Evolutionary conservation across 805 yeast genomes (phyloP), one percentile per base, ranked within the genome.

Genomic region (Ogataea polymorpha): DNA sequence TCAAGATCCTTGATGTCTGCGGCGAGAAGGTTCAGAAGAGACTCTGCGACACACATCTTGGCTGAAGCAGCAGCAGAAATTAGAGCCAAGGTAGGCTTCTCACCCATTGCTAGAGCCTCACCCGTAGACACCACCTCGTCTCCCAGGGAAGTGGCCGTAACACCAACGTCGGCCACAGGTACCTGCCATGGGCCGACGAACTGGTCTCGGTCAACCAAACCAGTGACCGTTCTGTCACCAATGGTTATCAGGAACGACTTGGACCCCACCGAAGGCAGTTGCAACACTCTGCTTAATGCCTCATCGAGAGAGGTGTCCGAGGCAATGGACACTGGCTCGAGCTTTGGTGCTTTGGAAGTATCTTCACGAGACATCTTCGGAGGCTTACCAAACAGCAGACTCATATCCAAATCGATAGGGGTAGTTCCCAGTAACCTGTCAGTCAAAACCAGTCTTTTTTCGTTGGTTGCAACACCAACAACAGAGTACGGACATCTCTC

Each of bases 151-250:
- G 97, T 82, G 45, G 85, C 84, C 17, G 98, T 90, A 39, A 93
- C 96, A 68, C 96, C 98, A 41, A 90, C 97, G 61, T 93, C 98
- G 13, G 98, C 93, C 23, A 93, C 98, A 35, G 99, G 99, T 8
- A 86, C 93, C 72, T 93, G 99, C 98, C 98, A 93, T 60, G 98
- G 98, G 28, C 99, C 99, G 45, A 93, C 98, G 82, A 90, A 82
- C 70, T 93, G 99, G 64, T 93, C 99, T 62, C 99, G 82, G 58
- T 95, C 98, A 47, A 93, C 83, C 54, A 93, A 75, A 41, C 99
- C 99, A 21, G 98, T 91, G 48, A 93, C 93, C n/a, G 95, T 76
- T 68, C 99, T 82, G 67, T 93, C 99, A 66, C 96, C 99, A 61
- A 93, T 93, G n/a, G 98, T 93, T 61, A 93, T 86, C 58, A 93